A percentile compares a stretch with the other conserved stretches of the same genome.
Evolutionary conservation across 73 alveolate species (phyloP).

Genomic region (Stentor roeselii): DNA sequence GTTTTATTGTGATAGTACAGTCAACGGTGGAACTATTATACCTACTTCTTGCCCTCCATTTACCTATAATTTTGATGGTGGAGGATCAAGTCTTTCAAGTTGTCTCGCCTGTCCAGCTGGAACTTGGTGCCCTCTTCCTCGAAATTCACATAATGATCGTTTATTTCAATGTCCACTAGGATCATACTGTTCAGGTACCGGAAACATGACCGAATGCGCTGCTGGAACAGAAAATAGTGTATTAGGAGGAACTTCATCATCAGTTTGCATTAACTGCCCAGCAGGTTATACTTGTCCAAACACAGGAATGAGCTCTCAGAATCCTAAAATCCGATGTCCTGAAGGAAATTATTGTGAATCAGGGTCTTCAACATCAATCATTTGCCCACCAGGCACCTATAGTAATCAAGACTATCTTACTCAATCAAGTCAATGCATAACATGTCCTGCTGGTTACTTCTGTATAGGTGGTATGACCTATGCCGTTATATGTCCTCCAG

Average conservation of each 20-base stretch:
- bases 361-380: constrained; percentile 42
- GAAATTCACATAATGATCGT: constrained; percentile 34
- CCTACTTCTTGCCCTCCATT: constrained; percentile 39
- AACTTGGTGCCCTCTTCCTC: constrained; percentile 28
- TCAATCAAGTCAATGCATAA: constrained; percentile 49
- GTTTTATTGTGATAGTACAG: constrained; percentile 50
- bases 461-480: constrained; percentile 32
- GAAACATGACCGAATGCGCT: neutral
- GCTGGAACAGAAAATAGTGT: neutral
- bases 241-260: neutral
- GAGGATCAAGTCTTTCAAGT: neutral
- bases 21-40: constrained; percentile 38
- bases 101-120: constrained; percentile 60
- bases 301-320: neutral
- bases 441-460: constrained; percentile 54
- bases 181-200: constrained; percentile 37
- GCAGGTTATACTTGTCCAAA: constrained; percentile 39
- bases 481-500: constrained; percentile 42
- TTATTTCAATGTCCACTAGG: constrained; percentile 55
- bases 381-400: constrained; percentile 68
- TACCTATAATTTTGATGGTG: constrained; percentile 35
- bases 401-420: constrained; percentile 35
- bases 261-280: neutral
- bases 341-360: constrained; percentile 59
- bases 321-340: constrained; percentile 41